Evolutionary conservation across 305 asterid genomes (phyloP).

Genomic region (Ruellia speciosa): DNA sequence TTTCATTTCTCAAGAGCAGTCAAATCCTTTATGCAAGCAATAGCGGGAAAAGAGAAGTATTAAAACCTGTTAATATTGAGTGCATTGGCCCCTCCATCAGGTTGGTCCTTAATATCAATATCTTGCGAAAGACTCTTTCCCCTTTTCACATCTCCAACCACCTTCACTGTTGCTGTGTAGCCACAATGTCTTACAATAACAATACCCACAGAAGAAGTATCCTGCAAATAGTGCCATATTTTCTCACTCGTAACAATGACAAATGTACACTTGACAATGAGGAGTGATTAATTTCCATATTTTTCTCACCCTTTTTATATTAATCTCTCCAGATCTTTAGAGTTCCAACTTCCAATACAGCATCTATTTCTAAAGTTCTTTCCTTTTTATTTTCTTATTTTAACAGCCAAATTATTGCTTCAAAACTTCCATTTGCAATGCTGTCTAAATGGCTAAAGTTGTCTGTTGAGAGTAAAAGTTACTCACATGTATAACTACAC

Average conservation of each 20-base stretch:
- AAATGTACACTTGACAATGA: slow-evolving; percentile 11
- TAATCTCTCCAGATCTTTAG: too few relatives aligned
- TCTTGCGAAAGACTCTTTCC: slow-evolving; percentile 47
- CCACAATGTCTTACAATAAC: slow-evolving; percentile 82
- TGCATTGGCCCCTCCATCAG: slow-evolving; percentile 93
- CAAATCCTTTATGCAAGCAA: slow-evolving; percentile 15
- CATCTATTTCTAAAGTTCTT: too few relatives aligned
- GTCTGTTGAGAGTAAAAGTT: slow-evolving; percentile 12
- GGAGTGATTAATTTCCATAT: slow-evolving; percentile 9
- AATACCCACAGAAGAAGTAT: slow-evolving; percentile 68
- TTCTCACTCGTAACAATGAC: slow-evolving; percentile 25
- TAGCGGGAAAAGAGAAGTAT: slow-evolving; percentile 18
- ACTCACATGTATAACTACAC: slow-evolving; percentile 83
- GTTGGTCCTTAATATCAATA: slow-evolving; percentile 70
- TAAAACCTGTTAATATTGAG: slow-evolving; percentile 85
- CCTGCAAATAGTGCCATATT: slow-evolving; percentile 46
- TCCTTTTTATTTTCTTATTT: too few relatives aligned
- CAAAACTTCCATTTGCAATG: not conserved
- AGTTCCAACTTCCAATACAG: too few relatives aligned
- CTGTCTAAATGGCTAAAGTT: not conserved
- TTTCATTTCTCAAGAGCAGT: slow-evolving; percentile 14
- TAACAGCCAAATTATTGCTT: too few relatives aligned
- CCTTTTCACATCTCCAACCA: slow-evolving; percentile 52
- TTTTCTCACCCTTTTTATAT: not conserved
- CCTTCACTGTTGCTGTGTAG: slow-evolving; percentile 75